Conservation (phyloP, 371 early-diverging fungal species). For the Mycotypha africana region DNA sequence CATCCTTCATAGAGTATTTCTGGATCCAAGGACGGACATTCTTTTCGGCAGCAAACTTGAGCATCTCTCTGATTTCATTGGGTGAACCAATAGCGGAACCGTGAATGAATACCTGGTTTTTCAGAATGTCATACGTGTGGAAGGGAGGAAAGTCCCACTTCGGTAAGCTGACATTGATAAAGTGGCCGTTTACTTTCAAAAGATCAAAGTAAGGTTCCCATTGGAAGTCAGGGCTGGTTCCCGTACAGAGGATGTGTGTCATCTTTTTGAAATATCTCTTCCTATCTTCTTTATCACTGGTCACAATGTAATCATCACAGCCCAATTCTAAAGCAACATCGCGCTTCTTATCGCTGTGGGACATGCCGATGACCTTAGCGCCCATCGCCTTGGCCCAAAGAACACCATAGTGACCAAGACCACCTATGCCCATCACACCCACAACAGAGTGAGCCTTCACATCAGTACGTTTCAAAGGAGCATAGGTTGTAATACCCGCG, state of each 20-base stretch:
- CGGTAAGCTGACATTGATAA: conserved; percentile 58
- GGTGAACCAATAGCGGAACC: conserved; percentile 63
- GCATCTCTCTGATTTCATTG: conserved; percentile 44
- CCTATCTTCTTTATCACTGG: conserved; percentile 32
- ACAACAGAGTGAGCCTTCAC: conserved; percentile 40
- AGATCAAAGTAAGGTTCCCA: conserved; percentile 25
- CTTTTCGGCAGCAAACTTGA: conserved; percentile 63
- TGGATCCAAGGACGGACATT: conserved; percentile 57
- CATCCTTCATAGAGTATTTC: conserved; percentile 46
- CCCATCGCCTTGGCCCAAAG: conserved; percentile 26
- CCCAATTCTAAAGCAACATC: conserved; percentile 30
- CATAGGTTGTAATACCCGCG: conserved; percentile 28
- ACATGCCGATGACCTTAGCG: conserved; percentile 6
- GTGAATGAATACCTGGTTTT: conserved; percentile 35
- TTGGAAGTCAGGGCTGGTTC: conserved; percentile 6
- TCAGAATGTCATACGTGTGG: background rate
- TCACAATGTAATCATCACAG: conserved; percentile 31
- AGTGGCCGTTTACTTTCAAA: conserved; percentile 40
- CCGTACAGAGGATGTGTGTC: conserved; percentile 36
- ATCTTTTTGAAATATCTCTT: conserved; percentile 35
- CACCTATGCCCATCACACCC: conserved; percentile 52
- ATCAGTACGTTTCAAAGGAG: conserved; percentile 49
- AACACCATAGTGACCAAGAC: conserved; percentile 60
- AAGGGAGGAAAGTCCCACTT: conserved; percentile 23
- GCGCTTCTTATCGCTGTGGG: conserved; percentile 23